These are phyloP conservation scores for Capsella rubella DNA, from an alignment of 441 rosid genomes.

Conservation along the genomic window DNA sequence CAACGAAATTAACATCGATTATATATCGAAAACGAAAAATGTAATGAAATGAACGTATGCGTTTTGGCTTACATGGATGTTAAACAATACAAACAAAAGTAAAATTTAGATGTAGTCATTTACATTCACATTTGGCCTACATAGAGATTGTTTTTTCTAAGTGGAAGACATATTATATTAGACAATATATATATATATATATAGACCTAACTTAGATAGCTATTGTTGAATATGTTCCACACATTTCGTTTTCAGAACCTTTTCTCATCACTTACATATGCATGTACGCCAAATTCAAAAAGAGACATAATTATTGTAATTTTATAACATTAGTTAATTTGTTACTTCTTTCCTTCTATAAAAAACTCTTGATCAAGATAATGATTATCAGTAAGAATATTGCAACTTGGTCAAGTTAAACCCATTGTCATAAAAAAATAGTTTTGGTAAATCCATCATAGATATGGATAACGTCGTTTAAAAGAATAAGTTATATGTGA, in stretches of 20 bases:
- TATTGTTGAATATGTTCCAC: conserved; percentile 27
- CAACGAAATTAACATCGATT: too few relatives aligned
- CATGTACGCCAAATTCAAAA: conserved; percentile 29
- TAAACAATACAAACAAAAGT: neutral
- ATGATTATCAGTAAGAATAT: conserved; percentile 17
- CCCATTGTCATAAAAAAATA: neutral
- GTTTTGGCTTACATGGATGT: neutral
- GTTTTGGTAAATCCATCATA: neutral
- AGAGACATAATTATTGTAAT: conserved; percentile 3
- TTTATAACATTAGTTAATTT: conserved; percentile 8
- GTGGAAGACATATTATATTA: conserved; percentile 23
- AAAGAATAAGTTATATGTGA: neutral
- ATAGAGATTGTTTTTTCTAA: neutral
- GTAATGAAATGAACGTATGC: neutral
- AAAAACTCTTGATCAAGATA: neutral
- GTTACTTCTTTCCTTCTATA: conserved; percentile 2
- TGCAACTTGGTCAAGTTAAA: conserved; percentile 3
- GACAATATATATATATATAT: too few relatives aligned
- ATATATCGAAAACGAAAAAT: too few relatives aligned
- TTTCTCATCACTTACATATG: conserved; percentile 23
- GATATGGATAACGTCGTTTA: conserved; percentile 8
- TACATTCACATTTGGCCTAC: neutral
- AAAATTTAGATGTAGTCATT: neutral
- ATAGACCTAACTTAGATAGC: conserved; percentile 31
- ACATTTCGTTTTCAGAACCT: conserved; percentile 37